A percentile compares a stretch with the other conserved stretches of the same genome.
phyloP scores from a whole-genome alignment of 352 stramenopile species.

The Phytophthora sp. region DNA sequence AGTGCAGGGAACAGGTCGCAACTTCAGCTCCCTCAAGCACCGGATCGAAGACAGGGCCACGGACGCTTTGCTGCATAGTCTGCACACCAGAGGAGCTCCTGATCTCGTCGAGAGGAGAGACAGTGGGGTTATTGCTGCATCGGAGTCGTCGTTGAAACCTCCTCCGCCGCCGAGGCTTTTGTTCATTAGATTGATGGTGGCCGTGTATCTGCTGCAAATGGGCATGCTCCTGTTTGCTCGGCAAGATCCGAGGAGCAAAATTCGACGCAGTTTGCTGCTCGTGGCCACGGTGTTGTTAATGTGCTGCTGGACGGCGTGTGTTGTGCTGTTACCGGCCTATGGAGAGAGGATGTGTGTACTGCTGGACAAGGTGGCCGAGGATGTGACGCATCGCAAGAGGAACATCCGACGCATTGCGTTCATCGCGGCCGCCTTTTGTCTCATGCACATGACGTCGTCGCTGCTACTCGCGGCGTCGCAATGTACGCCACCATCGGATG shows the following conservation, averaged over 20 bases:
- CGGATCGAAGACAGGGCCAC: conserved; percentile 1
- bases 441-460: conserved; percentile 55
- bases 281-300: conserved; percentile 54
- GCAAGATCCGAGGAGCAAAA: conserved; percentile 29
- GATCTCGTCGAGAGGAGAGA: conserved; percentile 33
- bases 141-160: conserved; percentile 21
- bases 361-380: conserved; percentile 63
- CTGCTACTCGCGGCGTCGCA: conserved; percentile 55
- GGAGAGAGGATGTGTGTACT: conserved; percentile 59
- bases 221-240: conserved; percentile 48
- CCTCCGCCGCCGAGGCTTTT: conserved; percentile 50
- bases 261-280: conserved; percentile 52
- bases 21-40: conserved; percentile 2
- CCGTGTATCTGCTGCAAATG: conserved; percentile 59
- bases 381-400: conserved; percentile 49
- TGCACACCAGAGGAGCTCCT: conserved; percentile 29
- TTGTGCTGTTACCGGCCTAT: conserved; percentile 60
- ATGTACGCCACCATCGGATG: conserved; percentile 31
- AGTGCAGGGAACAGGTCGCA: conserved; percentile 34
- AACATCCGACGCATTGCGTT: conserved; percentile 68
- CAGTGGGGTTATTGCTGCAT: conserved; percentile 12
- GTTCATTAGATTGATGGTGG: conserved; percentile 60
- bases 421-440: conserved; percentile 61
- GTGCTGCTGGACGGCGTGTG: conserved; percentile 55
- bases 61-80: conserved; percentile 27